These are phyloP conservation scores for Saccharomycopsis sp. DNA, from an alignment of 805 yeast genomes.

Conservation along the genomic window DNA sequence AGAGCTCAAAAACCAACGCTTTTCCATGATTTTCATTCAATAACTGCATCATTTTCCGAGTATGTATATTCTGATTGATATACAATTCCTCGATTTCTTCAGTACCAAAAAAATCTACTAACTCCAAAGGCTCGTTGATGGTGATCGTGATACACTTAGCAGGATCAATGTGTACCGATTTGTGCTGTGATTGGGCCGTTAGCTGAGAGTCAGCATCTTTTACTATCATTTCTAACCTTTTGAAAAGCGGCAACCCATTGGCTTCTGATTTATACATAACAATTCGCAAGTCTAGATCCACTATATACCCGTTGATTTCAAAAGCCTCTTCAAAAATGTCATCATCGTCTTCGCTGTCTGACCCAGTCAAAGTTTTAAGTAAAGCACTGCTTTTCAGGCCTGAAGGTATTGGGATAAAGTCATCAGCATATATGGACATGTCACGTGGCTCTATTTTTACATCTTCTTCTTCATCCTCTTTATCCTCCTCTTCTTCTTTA, in stretches of 20 bases:
- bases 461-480: neutral
- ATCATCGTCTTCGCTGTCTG: neutral
- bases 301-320: conserved; percentile 7
- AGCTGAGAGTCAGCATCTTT: neutral
- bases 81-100: conserved; percentile 13
- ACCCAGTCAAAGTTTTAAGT: neutral
- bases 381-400: neutral
- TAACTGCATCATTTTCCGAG: neutral
- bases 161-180: neutral
- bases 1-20: neutral
- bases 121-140: conserved; percentile 1
- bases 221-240: neutral
- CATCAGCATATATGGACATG: neutral
- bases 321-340: neutral
- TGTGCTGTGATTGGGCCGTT: neutral
- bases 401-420: neutral
- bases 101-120: conserved; percentile 7
- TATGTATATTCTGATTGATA: conserved; percentile 6
- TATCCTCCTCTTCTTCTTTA: no score
- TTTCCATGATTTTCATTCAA: neutral
- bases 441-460: conserved; percentile 1
- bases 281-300: conserved; percentile 5
- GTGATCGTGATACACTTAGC: neutral
- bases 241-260: conserved; percentile 3
- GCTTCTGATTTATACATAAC: conserved; percentile 1